Conservation (phyloP, 2,329 filamentous ascomycete species). For the Alternaria triticina region DNA sequence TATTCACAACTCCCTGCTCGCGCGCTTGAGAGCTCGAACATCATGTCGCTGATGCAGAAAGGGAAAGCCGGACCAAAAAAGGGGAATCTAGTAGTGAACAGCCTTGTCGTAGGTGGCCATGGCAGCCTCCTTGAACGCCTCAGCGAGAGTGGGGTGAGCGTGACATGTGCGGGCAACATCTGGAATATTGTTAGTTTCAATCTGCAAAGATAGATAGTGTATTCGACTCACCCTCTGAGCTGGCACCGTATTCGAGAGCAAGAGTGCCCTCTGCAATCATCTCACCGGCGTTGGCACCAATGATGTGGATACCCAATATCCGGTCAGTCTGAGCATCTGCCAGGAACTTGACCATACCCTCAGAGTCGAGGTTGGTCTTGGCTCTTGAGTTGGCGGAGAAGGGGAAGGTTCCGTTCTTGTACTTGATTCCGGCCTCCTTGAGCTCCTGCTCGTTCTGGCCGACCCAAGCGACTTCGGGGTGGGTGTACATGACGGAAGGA, state of each 20-base stretch:
- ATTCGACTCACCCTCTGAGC: constrained; percentile 79
- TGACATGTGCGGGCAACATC: constrained; percentile 77
- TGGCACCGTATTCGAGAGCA: constrained; percentile 95
- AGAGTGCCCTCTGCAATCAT: constrained; percentile 99
- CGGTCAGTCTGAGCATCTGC: constrained; percentile 96
- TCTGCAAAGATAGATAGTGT: neutral
- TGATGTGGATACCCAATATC: constrained; percentile 93
- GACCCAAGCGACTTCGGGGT: constrained; percentile 98
- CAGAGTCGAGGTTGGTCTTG: constrained; percentile 97
- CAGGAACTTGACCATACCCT: constrained; percentile 96
- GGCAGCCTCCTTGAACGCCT: constrained; percentile 99
- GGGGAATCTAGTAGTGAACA: constrained; percentile 78
- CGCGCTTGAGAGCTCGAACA: constrained; percentile 39
- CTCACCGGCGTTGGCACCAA: constrained; percentile 94
- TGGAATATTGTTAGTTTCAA: constrained; percentile 24
- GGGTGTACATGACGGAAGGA: constrained; percentile 98
- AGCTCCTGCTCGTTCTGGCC: constrained; percentile 97
- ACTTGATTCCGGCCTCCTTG: constrained; percentile 87
- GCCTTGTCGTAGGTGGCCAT: constrained; percentile 97
- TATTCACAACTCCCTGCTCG: constrained; percentile 48
- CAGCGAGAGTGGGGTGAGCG: constrained; percentile 92
- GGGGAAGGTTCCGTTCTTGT: constrained; percentile 92
- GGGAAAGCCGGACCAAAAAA: constrained; percentile 33
- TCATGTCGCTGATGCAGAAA: constrained; percentile 46
- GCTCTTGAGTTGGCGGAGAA: constrained; percentile 98